Conservation (phyloP, 768 basidiomycete species). For the Leccinum uliginosum region DNA sequence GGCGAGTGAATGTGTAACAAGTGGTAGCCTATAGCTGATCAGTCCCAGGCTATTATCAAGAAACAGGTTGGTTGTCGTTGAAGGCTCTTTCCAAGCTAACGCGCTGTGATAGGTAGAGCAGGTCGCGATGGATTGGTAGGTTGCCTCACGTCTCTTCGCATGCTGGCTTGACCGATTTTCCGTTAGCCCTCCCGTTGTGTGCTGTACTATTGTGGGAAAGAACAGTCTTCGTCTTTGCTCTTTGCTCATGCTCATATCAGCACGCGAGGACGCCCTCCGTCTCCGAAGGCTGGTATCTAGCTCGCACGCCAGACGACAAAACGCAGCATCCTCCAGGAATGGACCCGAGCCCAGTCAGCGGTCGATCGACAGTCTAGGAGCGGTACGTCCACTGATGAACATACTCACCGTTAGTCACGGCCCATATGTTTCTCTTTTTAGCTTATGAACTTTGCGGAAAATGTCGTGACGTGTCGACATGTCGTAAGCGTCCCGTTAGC, state of each 20-base stretch:
- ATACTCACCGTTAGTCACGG: constrained; percentile 17
- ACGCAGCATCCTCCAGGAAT: constrained; percentile 38
- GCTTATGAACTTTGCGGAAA: constrained; percentile 58
- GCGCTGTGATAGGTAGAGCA: constrained; percentile 54
- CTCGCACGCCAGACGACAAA: constrained; percentile 42
- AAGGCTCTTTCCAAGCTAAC: not conserved
- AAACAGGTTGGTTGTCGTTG: constrained; percentile 53
- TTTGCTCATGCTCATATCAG: constrained; percentile 31
- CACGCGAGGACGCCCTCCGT: constrained; percentile 67
- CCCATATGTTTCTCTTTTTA: constrained; percentile 12
- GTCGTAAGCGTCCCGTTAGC: constrained; percentile 42
- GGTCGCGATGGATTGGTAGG: constrained; percentile 72
- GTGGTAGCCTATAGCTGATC: not conserved
- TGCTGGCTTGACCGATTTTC: not conserved
- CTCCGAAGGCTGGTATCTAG: constrained; percentile 50
- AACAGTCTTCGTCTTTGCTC: not conserved
- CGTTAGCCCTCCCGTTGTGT: constrained; percentile 73
- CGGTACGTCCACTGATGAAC: constrained; percentile 38
- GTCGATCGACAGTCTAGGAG: constrained; percentile 56
- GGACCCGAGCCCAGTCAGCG: constrained; percentile 66
- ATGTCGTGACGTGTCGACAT: constrained; percentile 58
- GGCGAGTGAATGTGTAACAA: constrained; percentile 35
- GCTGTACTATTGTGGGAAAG: constrained; percentile 68
- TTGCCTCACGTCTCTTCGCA: not conserved
- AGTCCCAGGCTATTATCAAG: constrained; percentile 73